phyloP scores from a whole-genome alignment of 2,329 filamentous ascomycete genomes.

The Sordariomycetes sp. region DNA sequence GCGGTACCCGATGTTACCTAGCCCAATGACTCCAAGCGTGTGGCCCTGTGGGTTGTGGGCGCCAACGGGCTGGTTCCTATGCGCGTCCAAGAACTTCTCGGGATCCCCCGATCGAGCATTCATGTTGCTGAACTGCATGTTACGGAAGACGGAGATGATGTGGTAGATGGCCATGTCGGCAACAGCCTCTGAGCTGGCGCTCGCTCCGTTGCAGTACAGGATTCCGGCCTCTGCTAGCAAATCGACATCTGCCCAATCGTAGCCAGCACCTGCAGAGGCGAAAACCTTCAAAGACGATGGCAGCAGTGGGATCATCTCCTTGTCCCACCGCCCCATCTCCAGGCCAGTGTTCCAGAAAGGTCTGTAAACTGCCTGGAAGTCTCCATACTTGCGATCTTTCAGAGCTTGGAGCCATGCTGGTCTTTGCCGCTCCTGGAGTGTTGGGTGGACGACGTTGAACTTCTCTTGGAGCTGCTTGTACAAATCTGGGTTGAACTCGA shows the following conservation, averaged over 20 bases:
- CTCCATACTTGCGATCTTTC: slow-evolving; percentile 27
- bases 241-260: slow-evolving; percentile 52
- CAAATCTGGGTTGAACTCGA: slow-evolving; percentile 19
- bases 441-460: slow-evolving; percentile 24
- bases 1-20: slow-evolving; percentile 44
- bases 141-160: slow-evolving; percentile 48
- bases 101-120: slow-evolving; percentile 37
- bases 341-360: slow-evolving; percentile 57
- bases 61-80: slow-evolving; percentile 39
- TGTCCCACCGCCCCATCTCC: slow-evolving; percentile 56
- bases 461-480: slow-evolving; percentile 17
- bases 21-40: slow-evolving; percentile 47
- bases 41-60: slow-evolving; percentile 47
- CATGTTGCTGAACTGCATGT: slow-evolving; percentile 43
- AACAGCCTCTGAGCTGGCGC: slow-evolving; percentile 51
- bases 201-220: slow-evolving; percentile 54
- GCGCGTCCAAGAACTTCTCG: slow-evolving; percentile 39
- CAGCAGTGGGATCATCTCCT: slow-evolving; percentile 44
- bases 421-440: slow-evolving; percentile 25
- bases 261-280: slow-evolving; percentile 52
- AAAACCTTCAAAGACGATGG: slow-evolving; percentile 45
- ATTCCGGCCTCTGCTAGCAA: slow-evolving; percentile 24
- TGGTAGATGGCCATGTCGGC: slow-evolving; percentile 52
- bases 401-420: slow-evolving; percentile 25
- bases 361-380: slow-evolving; percentile 36